Evolutionary conservation across 108 stramenopile species (phyloP).

Genomic region (Skeletonema costatum): DNA sequence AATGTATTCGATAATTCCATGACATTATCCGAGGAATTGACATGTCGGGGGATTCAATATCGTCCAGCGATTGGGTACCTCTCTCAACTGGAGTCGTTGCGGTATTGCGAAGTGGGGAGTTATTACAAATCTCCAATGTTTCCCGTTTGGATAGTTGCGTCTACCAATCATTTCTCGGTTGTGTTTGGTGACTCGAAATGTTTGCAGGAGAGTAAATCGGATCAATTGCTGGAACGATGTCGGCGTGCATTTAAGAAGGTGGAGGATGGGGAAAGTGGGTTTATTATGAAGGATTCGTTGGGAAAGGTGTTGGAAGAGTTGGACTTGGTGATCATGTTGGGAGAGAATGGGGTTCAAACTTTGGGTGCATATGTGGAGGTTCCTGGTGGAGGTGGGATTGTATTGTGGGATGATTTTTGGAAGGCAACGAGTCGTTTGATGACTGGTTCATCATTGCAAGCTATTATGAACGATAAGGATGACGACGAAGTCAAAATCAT

Average conservation of each 20-base stretch:
- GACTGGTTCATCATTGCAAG: constrained; percentile 64
- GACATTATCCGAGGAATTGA: constrained; percentile 63
- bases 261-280: constrained; percentile 74
- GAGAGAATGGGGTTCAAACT: constrained; percentile 52
- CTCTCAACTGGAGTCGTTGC: constrained; percentile 73
- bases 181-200: constrained; percentile 72
- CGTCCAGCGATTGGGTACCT: constrained; percentile 85
- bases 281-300: constrained; percentile 55
- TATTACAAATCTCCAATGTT: constrained; percentile 81
- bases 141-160: constrained; percentile 89
- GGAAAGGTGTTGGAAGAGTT: constrained; percentile 56
- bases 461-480: constrained; percentile 39
- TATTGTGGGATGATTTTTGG: constrained; percentile 86
- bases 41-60: constrained; percentile 74
- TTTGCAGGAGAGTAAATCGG: constrained; percentile 67
- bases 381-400: constrained; percentile 67
- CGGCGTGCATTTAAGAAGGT: constrained; percentile 77
- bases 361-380: constrained; percentile 69
- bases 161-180: constrained; percentile 82
- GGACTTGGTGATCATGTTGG: constrained; percentile 44
- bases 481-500: background rate
- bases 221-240: constrained; percentile 72
- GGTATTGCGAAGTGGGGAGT: constrained; percentile 81
- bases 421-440: constrained; percentile 57
- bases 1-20: constrained; percentile 87